These are phyloP conservation scores for Dysphania ambrosioides DNA, from an alignment of 148 eudicot species.

Conservation along the genomic window DNA sequence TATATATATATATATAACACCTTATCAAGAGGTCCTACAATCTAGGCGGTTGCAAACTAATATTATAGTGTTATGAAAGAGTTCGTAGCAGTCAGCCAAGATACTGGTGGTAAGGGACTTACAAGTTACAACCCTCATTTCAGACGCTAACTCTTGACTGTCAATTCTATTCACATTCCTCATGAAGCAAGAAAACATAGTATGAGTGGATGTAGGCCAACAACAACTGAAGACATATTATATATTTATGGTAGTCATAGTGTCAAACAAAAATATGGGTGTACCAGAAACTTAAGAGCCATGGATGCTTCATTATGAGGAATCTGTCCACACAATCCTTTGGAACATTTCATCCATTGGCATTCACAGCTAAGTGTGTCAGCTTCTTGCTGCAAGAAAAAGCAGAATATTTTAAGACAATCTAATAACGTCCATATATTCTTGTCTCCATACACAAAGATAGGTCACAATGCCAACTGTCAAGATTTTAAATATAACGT, in stretches of 20 bases:
- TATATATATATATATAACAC: no score
- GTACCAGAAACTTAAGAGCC: constrained; percentile 46
- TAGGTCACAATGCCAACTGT: no score
- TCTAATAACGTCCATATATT: background rate
- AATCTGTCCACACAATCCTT: constrained; percentile 70
- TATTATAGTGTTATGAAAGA: background rate
- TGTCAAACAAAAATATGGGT: background rate
- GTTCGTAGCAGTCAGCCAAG: no score
- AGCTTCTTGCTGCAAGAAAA: constrained; percentile 58
- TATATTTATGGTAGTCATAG: background rate
- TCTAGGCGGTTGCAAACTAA: background rate
- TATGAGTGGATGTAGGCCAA: background rate
- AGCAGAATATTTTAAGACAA: background rate
- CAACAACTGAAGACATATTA: background rate
- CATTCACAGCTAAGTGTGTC: constrained; percentile 73
- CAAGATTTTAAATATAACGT: no score
- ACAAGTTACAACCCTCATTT: no score
- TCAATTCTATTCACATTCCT: background rate
- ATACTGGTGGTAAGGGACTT: no score
- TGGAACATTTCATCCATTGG: constrained; percentile 74
- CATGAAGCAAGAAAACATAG: background rate
- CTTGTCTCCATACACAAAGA: no score
- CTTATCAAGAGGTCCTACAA: background rate
- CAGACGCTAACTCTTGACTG: background rate
- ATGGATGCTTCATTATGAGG: constrained; percentile 54